Evolutionary conservation across 345 rosid genomes (phyloP), one percentile per base, ranked within the genome.

Genomic region (Eucalyptus pauciflora): DNA sequence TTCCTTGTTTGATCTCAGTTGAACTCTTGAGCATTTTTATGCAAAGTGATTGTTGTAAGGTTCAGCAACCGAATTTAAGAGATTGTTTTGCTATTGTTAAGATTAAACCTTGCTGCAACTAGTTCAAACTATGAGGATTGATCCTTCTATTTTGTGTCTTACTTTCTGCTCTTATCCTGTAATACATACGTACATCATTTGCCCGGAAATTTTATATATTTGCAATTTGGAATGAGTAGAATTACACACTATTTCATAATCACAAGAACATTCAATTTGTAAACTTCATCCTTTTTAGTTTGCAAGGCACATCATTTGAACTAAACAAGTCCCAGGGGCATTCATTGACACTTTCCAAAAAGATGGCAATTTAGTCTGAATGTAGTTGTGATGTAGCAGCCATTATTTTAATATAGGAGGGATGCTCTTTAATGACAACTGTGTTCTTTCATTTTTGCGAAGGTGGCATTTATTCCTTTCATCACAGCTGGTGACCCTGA

Each of bases 401-500:
- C 7, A 5, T 71, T 71, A 10, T 71, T 37, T 20, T 10, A 71
- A 37, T 76, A 76, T 37, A 37, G 5, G 83, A 37, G 48, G 27
- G 14, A 76, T 37, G 83, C 48, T 37, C 48, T 69, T 10, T 48
- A 33, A 22, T 93, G 58, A 67, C 56, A 51, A 83, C 37, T 16
- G 14, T 56, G 45, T 49, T 14, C 29, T 79, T 62, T 50, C 46
- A 76, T 87, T 80, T 33, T 25, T 80, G 50, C 86, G 93, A 90
- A 97, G 99, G 97, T 98, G 89, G 99, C 98, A 87, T 86, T 98
- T 86, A 95, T 98, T 88, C 98, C 99, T n/a, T 98, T 94, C 94
- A 98, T 97, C 88, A 98, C 99, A 45, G 99, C 98, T 43, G 99
- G 99, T 88, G 99, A 97, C 90, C 99, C 99, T 88, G 99, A 98